phyloP scores from a whole-genome alignment of 2,329 filamentous ascomycete species.

The Aschersonia sp. region DNA sequence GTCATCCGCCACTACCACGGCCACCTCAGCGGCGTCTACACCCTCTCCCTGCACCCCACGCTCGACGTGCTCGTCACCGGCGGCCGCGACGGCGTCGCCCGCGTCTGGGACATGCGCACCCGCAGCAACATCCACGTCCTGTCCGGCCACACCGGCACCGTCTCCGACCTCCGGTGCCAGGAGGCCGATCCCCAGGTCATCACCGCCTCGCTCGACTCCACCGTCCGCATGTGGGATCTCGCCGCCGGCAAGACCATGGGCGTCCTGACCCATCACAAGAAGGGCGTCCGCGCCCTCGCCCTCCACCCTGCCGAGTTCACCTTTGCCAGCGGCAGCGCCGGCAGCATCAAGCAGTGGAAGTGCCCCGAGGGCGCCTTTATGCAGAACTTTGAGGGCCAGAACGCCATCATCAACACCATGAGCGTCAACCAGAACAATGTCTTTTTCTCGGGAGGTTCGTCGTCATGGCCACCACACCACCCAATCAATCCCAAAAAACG shows the following conservation, averaged over 20 bases:
- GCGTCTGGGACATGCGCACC: conserved; percentile 98
- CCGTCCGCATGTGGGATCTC: conserved; percentile 86
- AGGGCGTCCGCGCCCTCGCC: conserved; percentile 75
- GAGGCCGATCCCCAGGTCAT: conserved; percentile 95
- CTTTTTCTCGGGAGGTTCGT: conserved; percentile 66
- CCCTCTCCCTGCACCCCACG: conserved; percentile 81
- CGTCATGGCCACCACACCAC: not conserved
- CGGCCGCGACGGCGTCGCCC: conserved; percentile 81
- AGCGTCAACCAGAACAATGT: conserved; percentile 92
- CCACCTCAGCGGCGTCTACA: conserved; percentile 91
- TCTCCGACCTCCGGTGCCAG: conserved; percentile 81
- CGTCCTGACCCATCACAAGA: conserved; percentile 95
- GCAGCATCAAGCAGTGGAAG: conserved; percentile 98
- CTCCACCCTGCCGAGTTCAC: conserved; percentile 89
- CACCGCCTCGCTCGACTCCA: conserved; percentile 80
- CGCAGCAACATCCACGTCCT: conserved; percentile 91
- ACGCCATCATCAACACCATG: conserved; percentile 88
- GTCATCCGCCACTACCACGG: conserved; percentile 97
- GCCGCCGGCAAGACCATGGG: conserved; percentile 94
- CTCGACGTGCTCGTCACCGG: conserved; percentile 91
- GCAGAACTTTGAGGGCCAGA: conserved; percentile 97
- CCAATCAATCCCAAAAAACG: not conserved
- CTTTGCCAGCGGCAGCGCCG: conserved; percentile 82
- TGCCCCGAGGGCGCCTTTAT: conserved; percentile 96
- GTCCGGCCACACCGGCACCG: conserved; percentile 77